Conservation (phyloP, 371 early-diverging fungal species). For the Apophysomyces sp. region DNA sequence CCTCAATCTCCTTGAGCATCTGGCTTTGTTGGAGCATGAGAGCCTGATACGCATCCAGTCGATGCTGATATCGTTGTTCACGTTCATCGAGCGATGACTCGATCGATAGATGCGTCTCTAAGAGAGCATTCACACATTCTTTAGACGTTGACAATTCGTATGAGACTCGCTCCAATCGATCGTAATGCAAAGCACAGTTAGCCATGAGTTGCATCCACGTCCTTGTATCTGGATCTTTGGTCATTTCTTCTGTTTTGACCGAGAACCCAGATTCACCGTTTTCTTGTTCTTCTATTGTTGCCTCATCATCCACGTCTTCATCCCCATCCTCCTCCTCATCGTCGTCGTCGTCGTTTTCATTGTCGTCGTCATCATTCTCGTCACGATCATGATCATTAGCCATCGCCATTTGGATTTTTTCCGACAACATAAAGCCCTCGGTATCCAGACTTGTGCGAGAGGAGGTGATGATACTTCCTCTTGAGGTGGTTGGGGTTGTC, state of each 20-base stretch:
- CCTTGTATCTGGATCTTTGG: no score
- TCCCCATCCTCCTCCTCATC: background rate
- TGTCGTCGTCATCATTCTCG: background rate
- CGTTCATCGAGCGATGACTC: slow-evolving; percentile 14
- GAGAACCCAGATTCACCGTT: background rate
- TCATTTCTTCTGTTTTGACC: no score
- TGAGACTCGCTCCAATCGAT: slow-evolving; percentile 9
- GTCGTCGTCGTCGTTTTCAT: background rate
- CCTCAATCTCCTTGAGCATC: slow-evolving; percentile 15
- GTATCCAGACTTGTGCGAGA: background rate
- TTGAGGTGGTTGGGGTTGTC: background rate
- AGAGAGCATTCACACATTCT: slow-evolving; percentile 1
- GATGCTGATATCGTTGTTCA: slow-evolving; percentile 11
- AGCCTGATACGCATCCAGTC: slow-evolving; percentile 8
- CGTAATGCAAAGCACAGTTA: slow-evolving; percentile 12
- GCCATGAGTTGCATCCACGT: slow-evolving; percentile 8
- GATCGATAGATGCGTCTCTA: slow-evolving; percentile 7
- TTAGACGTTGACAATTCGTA: slow-evolving; percentile 8
- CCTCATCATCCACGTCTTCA: background rate
- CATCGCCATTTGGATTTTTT: background rate
- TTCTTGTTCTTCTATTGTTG: background rate
- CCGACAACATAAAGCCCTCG: background rate
- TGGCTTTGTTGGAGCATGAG: slow-evolving; percentile 4
- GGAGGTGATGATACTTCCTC: background rate
- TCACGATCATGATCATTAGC: background rate